A percentile compares a stretch with the other conserved stretches of the same genome.
phyloP scores from a whole-genome alignment of 192 early-diverging fungal genomes.

The Coemansia sp. region DNA sequence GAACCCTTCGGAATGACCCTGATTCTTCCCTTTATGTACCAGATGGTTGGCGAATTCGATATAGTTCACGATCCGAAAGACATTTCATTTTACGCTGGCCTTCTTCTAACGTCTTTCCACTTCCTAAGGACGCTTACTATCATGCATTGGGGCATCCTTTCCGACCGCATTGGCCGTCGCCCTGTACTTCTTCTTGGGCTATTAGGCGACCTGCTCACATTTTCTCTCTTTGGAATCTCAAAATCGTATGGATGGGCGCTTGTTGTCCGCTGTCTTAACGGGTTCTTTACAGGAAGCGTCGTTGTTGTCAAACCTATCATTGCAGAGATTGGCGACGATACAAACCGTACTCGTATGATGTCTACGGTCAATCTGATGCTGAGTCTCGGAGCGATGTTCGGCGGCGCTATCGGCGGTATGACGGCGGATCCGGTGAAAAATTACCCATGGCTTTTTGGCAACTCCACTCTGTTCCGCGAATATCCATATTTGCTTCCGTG shows the following conservation, averaged over 20 bases:
- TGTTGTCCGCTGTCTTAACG: no score
- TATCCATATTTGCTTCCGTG: slow-evolving; percentile 86
- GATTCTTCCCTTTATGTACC: no score
- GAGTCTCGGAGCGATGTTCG: slow-evolving; percentile 61
- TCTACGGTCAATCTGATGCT: slow-evolving; percentile 67
- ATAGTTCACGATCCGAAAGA: slow-evolving; percentile 67
- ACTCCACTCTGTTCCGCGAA: slow-evolving; percentile 56
- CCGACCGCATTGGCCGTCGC: no score
- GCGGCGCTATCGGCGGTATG: slow-evolving; percentile 73
- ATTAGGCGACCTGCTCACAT: slow-evolving; percentile 66
- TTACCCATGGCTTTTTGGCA: slow-evolving; percentile 59
- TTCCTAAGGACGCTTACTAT: slow-evolving; percentile 47
- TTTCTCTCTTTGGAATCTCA: slow-evolving; percentile 69
- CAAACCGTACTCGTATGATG: slow-evolving; percentile 75
- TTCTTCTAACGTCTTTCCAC: no score
- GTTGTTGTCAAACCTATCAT: slow-evolving; percentile 79
- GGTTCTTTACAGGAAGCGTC: slow-evolving; percentile 68
- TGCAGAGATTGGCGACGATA: slow-evolving; percentile 77
- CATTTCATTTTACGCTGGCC: slow-evolving; percentile 74
- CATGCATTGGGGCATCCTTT: no score
- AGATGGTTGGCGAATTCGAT: no score
- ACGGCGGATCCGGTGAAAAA: slow-evolving; percentile 75
- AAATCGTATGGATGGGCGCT: slow-evolving; percentile 57
- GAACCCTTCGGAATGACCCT: slow-evolving; percentile 58
- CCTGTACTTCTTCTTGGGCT: slow-evolving; percentile 76